Conservation (phyloP, 2,329 filamentous ascomycete genomes). For the Colletotrichum sp. region DNA sequence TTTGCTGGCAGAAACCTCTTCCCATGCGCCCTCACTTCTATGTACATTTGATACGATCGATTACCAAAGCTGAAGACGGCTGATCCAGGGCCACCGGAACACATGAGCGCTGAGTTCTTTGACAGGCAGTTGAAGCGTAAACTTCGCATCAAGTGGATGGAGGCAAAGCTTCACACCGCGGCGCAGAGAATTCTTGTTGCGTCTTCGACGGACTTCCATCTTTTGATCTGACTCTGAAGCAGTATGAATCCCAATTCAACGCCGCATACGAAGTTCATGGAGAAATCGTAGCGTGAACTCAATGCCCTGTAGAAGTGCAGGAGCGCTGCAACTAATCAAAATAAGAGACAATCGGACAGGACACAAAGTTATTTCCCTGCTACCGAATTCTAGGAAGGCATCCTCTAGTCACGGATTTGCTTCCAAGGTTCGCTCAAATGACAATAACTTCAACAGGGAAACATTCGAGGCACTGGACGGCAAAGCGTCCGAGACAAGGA, state of each 20-base stretch:
- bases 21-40: neutral
- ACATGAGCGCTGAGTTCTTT: neutral
- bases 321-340: neutral
- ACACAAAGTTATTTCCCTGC: neutral
- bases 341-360: neutral
- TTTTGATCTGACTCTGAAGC: neutral
- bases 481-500: neutral
- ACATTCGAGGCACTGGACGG: neutral
- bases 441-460: neutral
- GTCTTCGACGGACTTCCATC: neutral
- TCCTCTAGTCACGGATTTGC: neutral
- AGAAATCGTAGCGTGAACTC: neutral
- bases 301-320: neutral
- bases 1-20: neutral
- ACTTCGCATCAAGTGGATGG: neutral
- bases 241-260: neutral
- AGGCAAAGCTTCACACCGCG: neutral
- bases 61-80: neutral
- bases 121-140: neutral
- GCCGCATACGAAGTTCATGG: neutral
- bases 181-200: neutral
- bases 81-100: neutral
- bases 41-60: neutral
- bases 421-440: neutral
- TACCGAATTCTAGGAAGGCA: neutral